phyloP scores from a whole-genome alignment of 805 yeast species.

The Ogataea sp. region DNA sequence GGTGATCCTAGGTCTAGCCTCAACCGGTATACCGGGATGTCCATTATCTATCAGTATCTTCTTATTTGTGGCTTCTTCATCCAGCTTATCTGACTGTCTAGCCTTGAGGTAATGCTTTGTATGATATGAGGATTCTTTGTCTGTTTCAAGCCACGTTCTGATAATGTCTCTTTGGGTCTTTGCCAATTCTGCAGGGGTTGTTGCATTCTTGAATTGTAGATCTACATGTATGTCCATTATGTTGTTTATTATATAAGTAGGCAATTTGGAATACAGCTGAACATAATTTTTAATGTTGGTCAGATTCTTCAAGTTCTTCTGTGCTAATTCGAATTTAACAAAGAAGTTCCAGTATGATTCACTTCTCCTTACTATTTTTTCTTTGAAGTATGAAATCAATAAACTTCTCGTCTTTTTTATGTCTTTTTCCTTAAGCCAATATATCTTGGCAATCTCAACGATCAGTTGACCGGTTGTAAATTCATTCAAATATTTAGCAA shows the following conservation, averaged over 20 bases:
- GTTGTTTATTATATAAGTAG: slow-evolving; percentile 38
- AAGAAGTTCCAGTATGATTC: slow-evolving; percentile 49
- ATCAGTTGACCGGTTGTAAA: slow-evolving; percentile 19
- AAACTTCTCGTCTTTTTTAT: slow-evolving; percentile 17
- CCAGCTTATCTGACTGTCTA: slow-evolving; percentile 14
- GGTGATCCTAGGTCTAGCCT: slow-evolving; percentile 33
- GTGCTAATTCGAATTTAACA: slow-evolving; percentile 42
- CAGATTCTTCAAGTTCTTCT: slow-evolving; percentile 36
- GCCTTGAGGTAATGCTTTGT: slow-evolving; percentile 24
- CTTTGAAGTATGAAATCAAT: slow-evolving; percentile 16
- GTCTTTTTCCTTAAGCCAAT: slow-evolving; percentile 16
- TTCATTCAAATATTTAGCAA: slow-evolving; percentile 11
- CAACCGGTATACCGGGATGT: slow-evolving; percentile 26
- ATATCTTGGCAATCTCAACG: slow-evolving; percentile 17
- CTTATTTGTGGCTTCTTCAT: slow-evolving; percentile 21
- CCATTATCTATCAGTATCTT: slow-evolving; percentile 24
- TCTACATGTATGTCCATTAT: slow-evolving; percentile 30
- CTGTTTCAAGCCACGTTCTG: slow-evolving; percentile 21
- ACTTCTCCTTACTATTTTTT: slow-evolving; percentile 29
- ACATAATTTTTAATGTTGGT: slow-evolving; percentile 36
- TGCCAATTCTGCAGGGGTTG: slow-evolving; percentile 12
- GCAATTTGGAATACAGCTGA: slow-evolving; percentile 36
- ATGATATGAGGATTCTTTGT: slow-evolving; percentile 22
- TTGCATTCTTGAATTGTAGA: slow-evolving; percentile 23
- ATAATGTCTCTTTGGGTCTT: slow-evolving; percentile 16